Conservation (phyloP, 768 basidiomycete species). For the Coprinopsis cinerea region DNA sequence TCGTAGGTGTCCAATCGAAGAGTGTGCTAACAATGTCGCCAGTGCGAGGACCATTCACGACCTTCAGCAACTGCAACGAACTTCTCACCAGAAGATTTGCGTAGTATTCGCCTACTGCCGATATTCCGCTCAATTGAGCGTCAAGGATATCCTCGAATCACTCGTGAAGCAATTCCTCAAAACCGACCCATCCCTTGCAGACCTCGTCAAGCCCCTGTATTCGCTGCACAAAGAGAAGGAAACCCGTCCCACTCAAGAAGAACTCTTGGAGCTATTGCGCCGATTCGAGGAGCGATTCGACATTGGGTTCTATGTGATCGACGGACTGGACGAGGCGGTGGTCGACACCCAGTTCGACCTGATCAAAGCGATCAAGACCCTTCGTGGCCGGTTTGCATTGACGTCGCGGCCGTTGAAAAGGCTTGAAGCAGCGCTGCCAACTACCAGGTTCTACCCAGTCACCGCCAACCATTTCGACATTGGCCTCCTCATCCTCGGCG, state of each 20-base stretch:
- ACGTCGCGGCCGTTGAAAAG: neutral
- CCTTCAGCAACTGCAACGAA: neutral
- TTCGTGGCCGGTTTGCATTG: neutral
- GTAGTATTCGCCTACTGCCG: slow-evolving; percentile 3
- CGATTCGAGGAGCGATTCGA: neutral
- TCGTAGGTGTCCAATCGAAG: neutral
- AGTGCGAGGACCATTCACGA: neutral
- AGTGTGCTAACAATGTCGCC: neutral
- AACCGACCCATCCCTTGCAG: neutral
- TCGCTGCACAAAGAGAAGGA: neutral
- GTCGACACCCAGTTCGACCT: slow-evolving; percentile 4
- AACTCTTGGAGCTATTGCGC: neutral
- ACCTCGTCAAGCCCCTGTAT: neutral
- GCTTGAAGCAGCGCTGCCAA: neutral
- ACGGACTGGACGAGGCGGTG: slow-evolving; percentile 3
- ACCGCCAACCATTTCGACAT: neutral
- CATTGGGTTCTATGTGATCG: neutral
- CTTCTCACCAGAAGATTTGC: neutral
- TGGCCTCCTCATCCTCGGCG: neutral
- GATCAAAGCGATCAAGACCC: neutral
- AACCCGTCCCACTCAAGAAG: neutral
- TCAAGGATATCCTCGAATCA: neutral
- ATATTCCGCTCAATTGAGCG: neutral
- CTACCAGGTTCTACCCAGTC: neutral
- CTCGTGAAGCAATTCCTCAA: neutral